Conservation (phyloP, 164 flowering plant genomes). For the Malania oleifera region DNA sequence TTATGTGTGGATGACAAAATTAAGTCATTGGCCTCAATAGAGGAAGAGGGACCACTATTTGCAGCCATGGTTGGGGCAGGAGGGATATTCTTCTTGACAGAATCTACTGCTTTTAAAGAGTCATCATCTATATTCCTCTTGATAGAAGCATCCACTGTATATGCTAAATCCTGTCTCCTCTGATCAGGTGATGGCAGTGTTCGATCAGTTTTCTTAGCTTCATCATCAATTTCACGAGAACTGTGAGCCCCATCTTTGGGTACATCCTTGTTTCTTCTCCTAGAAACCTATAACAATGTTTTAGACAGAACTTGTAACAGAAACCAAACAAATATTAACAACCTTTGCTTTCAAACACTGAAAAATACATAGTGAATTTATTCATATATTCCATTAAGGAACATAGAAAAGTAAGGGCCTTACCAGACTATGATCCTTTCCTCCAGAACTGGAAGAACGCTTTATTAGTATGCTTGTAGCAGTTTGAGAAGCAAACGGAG, state of each 20-base stretch:
- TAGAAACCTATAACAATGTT: slow-evolving; percentile 45
- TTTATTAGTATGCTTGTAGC: slow-evolving; percentile 58
- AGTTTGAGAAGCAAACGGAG: slow-evolving; percentile 64
- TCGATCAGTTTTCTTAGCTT: slow-evolving; percentile 42
- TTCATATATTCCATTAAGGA: background rate
- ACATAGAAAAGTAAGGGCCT: slow-evolving; percentile 4
- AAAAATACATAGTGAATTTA: background rate
- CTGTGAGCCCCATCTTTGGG: slow-evolving; percentile 42
- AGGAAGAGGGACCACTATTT: slow-evolving; percentile 43
- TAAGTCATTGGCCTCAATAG: slow-evolving; percentile 48
- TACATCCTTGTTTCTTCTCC: slow-evolving; percentile 66
- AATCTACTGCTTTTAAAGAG: slow-evolving; percentile 26
- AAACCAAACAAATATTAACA: background rate
- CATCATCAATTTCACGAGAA: slow-evolving; percentile 47
- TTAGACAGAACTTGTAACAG: slow-evolving; percentile 4
- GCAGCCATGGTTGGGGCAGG: slow-evolving; percentile 24
- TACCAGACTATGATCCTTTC: slow-evolving; percentile 67
- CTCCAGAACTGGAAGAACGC: slow-evolving; percentile 58
- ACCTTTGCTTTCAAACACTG: background rate
- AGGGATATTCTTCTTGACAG: slow-evolving; percentile 33
- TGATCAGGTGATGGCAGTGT: slow-evolving; percentile 40
- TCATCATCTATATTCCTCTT: slow-evolving; percentile 39
- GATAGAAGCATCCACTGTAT: slow-evolving; percentile 25
- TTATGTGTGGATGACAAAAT: slow-evolving; percentile 33
- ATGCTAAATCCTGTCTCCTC: slow-evolving; percentile 35